Conservation (phyloP, 176 grass and related monocot genomes). For the maize (Zea mays) region DNA sequence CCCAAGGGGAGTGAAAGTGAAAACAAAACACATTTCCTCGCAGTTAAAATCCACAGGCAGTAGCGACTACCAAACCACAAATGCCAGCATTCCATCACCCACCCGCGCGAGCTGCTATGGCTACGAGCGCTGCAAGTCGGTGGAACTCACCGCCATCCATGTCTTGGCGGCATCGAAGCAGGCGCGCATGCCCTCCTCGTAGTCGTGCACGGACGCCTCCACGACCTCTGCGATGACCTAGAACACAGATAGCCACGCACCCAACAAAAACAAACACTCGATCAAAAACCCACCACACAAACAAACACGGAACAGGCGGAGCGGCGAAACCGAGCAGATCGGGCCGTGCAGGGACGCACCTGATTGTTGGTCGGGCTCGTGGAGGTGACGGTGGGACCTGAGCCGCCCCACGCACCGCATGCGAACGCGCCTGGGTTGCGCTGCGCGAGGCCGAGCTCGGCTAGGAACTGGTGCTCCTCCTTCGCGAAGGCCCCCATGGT, state of each 20-base stretch:
- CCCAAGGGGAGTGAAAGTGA: neutral
- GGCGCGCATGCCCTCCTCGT: slow-evolving; percentile 76
- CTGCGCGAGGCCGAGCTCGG: slow-evolving; percentile 78
- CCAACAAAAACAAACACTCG: neutral
- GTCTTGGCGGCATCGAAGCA: slow-evolving; percentile 79
- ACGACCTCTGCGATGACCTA: slow-evolving; percentile 90
- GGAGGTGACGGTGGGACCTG: slow-evolving; percentile 52
- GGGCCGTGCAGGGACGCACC: slow-evolving; percentile 34
- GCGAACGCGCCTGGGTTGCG: slow-evolving; percentile 75
- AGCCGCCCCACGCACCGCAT: slow-evolving; percentile 71
- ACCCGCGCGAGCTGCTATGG: neutral
- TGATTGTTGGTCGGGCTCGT: slow-evolving; percentile 76
- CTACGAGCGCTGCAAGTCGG: neutral
- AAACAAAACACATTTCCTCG: neutral
- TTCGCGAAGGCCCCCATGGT: slow-evolving; percentile 64
- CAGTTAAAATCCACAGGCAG: neutral
- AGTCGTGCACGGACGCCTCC: slow-evolving; percentile 79
- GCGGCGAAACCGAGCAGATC: slow-evolving; percentile 17
- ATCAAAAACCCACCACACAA: slow-evolving; percentile 25
- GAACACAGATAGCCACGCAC: neutral
- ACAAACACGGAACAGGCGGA: neutral
- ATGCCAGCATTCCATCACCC: neutral
- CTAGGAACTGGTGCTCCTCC: slow-evolving; percentile 91
- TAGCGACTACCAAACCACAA: neutral
- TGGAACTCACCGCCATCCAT: slow-evolving; percentile 69